Evolutionary conservation across 805 yeast genomes (phyloP).

Genomic region (Pichia paraexigua): DNA sequence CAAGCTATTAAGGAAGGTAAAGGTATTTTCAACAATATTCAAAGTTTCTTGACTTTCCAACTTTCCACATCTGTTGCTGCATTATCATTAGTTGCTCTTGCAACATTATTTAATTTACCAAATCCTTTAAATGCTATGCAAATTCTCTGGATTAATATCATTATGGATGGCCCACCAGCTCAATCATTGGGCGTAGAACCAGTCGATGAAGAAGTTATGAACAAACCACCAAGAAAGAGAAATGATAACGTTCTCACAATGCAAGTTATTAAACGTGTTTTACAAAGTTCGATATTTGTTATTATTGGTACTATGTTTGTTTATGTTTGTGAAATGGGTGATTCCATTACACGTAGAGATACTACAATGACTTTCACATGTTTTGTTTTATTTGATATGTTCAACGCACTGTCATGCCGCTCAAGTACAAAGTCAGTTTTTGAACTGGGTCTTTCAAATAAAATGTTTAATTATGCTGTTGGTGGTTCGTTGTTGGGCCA

Average conservation of each 20-base stretch:
- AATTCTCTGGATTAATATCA: constrained; percentile 91
- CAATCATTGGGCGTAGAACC: constrained; percentile 97
- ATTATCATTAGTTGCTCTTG: constrained; percentile 73
- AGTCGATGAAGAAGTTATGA: constrained; percentile 93
- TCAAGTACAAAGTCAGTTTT: constrained; percentile 78
- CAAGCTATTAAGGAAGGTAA: constrained; percentile 96
- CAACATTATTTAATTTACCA: constrained; percentile 82
- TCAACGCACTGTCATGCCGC: constrained; percentile 91
- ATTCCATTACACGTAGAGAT: constrained; percentile 84
- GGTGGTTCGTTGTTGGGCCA: constrained; percentile 85
- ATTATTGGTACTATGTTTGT: constrained; percentile 81
- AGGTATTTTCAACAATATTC: constrained; percentile 93
- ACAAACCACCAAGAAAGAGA: constrained; percentile 89
- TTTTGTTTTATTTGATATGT: constrained; percentile 93
- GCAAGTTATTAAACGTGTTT: constrained; percentile 59
- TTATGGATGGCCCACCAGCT: constrained; percentile 99
- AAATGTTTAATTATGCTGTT: constrained; percentile 91
- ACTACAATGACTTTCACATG: constrained; percentile 99
- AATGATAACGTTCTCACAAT: constrained; percentile 74
- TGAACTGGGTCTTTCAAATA: constrained; percentile 72
- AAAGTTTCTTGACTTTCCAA: constrained; percentile 91
- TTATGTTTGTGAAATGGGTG: constrained; percentile 80
- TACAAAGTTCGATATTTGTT: constrained; percentile 71
- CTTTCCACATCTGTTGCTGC: constrained; percentile 96
- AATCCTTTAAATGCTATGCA: constrained; percentile 98